These are phyloP conservation scores for Barnettozyma wickerhamii DNA, from an alignment of 805 yeast genomes.

Conservation along the genomic window DNA sequence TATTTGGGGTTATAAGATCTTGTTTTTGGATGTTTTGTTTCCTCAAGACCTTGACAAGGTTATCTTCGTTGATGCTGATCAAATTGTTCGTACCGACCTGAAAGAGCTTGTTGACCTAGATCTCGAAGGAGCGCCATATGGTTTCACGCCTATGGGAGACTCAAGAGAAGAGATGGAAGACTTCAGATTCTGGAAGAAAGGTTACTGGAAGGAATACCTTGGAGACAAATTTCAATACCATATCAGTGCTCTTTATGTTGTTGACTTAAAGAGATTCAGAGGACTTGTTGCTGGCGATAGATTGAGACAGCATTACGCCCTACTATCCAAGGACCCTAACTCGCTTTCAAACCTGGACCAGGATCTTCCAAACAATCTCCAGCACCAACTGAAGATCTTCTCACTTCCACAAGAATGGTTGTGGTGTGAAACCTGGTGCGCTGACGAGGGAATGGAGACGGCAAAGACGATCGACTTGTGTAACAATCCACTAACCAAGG, in stretches of 20 bases:
- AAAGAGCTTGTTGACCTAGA: constrained; percentile 64
- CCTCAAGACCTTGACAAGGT: constrained; percentile 74
- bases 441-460: constrained; percentile 49
- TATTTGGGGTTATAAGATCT: constrained; percentile 84
- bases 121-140: constrained; percentile 79
- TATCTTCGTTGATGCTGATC: constrained; percentile 85
- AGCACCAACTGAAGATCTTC: constrained; percentile 57
- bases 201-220: constrained; percentile 76
- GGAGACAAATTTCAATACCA: constrained; percentile 55
- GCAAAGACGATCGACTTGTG: constrained; percentile 85
- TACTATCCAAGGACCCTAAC: constrained; percentile 68
- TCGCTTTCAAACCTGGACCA: constrained; percentile 86
- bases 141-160: constrained; percentile 84
- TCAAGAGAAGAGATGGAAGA: constrained; percentile 79
- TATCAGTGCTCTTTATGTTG: constrained; percentile 79
- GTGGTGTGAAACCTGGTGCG: constrained; percentile 95
- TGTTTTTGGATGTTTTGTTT: constrained; percentile 82
- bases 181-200: constrained; percentile 86
- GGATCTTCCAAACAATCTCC: constrained; percentile 89
- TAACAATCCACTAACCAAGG: constrained; percentile 79
- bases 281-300: constrained; percentile 69
- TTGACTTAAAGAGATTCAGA: constrained; percentile 69
- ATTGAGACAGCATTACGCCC: constrained; percentile 80
- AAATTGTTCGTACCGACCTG: constrained; percentile 72
- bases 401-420: constrained; percentile 82